Evolutionary conservation across 2,329 filamentous ascomycete species (phyloP).

Genomic region (Mariannaea sp.): DNA sequence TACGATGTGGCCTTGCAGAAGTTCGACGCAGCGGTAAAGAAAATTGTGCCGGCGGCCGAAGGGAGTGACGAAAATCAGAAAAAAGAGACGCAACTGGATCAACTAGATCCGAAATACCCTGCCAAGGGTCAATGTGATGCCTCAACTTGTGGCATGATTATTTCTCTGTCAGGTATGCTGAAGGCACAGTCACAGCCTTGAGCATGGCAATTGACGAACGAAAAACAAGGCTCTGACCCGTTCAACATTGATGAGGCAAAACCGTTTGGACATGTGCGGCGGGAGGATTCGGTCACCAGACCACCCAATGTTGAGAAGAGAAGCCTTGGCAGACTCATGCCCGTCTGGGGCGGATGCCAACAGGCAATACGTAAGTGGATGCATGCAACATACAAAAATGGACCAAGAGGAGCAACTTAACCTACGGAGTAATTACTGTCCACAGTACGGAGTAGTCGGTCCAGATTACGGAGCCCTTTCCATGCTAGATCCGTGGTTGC

Average conservation of each 20-base stretch:
- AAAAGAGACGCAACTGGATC: too few species aligned
- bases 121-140: neutral
- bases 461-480: too few species aligned
- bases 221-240: too few species aligned
- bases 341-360: neutral
- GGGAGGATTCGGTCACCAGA: neutral
- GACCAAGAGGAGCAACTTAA: neutral
- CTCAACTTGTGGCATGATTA: neutral
- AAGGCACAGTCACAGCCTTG: neutral
- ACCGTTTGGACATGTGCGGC: neutral
- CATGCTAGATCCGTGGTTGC: neutral
- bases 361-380: neutral
- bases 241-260: neutral
- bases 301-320: neutral
- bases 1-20: conserved; percentile 12
- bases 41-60: conserved; percentile 1
- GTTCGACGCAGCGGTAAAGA: neutral
- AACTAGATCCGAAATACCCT: too few species aligned
- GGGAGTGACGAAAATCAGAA: neutral
- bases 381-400: neutral
- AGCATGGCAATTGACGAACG: neutral
- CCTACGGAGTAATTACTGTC: too few species aligned
- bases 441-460: too few species aligned
- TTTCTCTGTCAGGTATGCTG: neutral
- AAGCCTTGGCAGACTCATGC: neutral